phyloP scores from a whole-genome alignment of 2,329 filamentous ascomycete genomes.

The Tolypocladium album region DNA sequence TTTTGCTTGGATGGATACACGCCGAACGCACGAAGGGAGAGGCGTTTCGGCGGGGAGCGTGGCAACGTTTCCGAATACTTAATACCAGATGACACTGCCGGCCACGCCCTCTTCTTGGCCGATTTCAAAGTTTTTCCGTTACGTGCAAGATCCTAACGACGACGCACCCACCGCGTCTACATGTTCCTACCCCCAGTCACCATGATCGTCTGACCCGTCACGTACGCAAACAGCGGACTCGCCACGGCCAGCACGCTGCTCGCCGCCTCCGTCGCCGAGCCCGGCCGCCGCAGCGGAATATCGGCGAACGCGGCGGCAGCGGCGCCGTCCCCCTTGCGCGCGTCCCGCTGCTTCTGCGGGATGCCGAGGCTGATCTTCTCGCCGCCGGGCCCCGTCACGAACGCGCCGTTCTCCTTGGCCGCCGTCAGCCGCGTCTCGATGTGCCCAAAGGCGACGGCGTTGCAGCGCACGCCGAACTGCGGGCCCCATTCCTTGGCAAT shows the following conservation, averaged over 20 bases:
- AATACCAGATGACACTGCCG: not conserved
- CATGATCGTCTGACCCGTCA: constrained; percentile 77
- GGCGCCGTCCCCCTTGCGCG: constrained; percentile 10
- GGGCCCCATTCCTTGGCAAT: constrained; percentile 91
- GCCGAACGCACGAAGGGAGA: not conserved
- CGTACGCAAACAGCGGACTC: constrained; percentile 75
- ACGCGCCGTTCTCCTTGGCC: constrained; percentile 75
- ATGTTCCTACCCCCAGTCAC: constrained; percentile 68
- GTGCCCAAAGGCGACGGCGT: constrained; percentile 76
- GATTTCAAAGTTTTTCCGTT: not conserved
- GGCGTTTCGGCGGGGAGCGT: not conserved
- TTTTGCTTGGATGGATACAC: not conserved
- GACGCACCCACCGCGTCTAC: constrained; percentile 17
- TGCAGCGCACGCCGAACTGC: constrained; percentile 68
- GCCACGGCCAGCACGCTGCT: constrained; percentile 66
- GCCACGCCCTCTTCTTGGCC: not conserved
- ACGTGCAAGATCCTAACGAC: too few species aligned
- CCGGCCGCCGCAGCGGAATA: constrained; percentile 69
- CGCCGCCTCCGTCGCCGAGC: constrained; percentile 71
- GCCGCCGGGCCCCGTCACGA: constrained; percentile 65
- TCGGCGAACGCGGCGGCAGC: constrained; percentile 43
- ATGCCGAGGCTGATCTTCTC: constrained; percentile 67
- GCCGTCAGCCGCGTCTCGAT: constrained; percentile 73
- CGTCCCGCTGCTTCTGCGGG: constrained; percentile 45
- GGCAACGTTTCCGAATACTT: not conserved